These are phyloP conservation scores for Coniochaeta sp. DNA, from an alignment of 2,329 filamentous ascomycete genomes.

Conservation along the genomic window DNA sequence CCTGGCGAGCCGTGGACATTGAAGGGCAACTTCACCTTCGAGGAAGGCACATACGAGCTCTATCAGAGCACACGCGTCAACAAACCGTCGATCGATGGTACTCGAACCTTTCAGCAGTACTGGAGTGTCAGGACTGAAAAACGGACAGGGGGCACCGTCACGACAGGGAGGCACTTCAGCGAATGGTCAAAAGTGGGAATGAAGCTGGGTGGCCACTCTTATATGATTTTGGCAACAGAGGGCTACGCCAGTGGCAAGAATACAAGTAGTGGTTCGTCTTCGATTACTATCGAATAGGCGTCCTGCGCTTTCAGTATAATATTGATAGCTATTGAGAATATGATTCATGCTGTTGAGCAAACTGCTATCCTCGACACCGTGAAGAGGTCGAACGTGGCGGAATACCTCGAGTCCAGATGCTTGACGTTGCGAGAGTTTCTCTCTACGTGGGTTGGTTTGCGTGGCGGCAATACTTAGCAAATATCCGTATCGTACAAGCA, in stretches of 20 bases:
- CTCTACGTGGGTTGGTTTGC: too few species aligned
- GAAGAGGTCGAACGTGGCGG: too few species aligned
- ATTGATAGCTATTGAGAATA: too few species aligned
- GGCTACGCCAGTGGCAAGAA: slow-evolving; percentile 35
- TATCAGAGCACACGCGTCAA: slow-evolving; percentile 40
- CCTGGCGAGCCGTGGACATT: slow-evolving; percentile 36
- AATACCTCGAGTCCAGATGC: too few species aligned
- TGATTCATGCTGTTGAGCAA: too few species aligned
- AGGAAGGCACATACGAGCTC: slow-evolving; percentile 46
- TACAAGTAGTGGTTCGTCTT: slow-evolving; percentile 17
- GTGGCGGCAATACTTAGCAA: too few species aligned
- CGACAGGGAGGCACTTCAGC: slow-evolving; percentile 43
- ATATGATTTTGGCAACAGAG: slow-evolving; percentile 44
- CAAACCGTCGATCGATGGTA: slow-evolving; percentile 46
- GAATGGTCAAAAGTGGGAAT: slow-evolving; percentile 43
- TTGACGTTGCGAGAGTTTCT: too few species aligned
- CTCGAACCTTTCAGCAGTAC: slow-evolving; percentile 46
- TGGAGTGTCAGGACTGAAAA: slow-evolving; percentile 40
- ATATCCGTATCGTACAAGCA: too few species aligned
- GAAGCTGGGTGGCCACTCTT: slow-evolving; percentile 41
- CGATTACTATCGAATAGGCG: slow-evolving; percentile 7
- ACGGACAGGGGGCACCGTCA: slow-evolving; percentile 45
- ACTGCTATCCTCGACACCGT: too few species aligned
- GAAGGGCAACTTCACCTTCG: slow-evolving; percentile 42
- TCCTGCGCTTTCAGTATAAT: not conserved